A percentile compares a stretch with the other conserved stretches of the same genome.
Evolutionary conservation across 768 basidiomycete species (phyloP).

Genomic region (Arthromyces matolae): DNA sequence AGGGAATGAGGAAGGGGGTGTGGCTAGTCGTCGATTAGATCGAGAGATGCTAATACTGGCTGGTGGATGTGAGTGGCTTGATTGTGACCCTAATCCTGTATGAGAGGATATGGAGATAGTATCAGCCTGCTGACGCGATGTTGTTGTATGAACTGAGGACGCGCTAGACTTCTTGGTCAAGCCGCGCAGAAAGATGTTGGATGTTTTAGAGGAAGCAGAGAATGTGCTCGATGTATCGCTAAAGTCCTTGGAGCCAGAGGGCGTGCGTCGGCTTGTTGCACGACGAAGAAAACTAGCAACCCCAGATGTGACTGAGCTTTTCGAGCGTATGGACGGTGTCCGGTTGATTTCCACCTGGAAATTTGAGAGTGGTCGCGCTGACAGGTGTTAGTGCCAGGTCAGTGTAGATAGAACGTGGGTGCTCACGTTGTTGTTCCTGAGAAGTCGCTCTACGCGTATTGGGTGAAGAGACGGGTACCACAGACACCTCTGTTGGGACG

Average conservation of each 20-base stretch:
- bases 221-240: constrained; percentile 48
- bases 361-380: constrained; percentile 38
- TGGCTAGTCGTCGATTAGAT: constrained; percentile 43
- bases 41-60: constrained; percentile 38
- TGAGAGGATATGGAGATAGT: constrained; percentile 43
- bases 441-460: constrained; percentile 28
- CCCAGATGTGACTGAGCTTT: constrained; percentile 47
- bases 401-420: constrained; percentile 1
- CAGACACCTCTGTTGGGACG: constrained; percentile 58
- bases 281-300: constrained; percentile 51
- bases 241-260: constrained; percentile 35
- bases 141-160: constrained; percentile 43
- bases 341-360: constrained; percentile 41
- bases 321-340: constrained; percentile 52
- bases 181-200: constrained; percentile 36
- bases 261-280: constrained; percentile 37
- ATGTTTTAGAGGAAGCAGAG: constrained; percentile 34
- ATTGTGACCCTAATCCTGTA: constrained; percentile 25
- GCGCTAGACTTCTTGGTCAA: constrained; percentile 49
- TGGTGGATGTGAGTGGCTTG: constrained; percentile 27
- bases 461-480: constrained; percentile 51
- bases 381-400: constrained; percentile 2
- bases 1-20: constrained; percentile 61
- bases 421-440: constrained; percentile 33
- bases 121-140: constrained; percentile 35